These are phyloP conservation scores for Alternaria ethzedia DNA, from an alignment of 2,329 filamentous ascomycete species.

Conservation along the genomic window DNA sequence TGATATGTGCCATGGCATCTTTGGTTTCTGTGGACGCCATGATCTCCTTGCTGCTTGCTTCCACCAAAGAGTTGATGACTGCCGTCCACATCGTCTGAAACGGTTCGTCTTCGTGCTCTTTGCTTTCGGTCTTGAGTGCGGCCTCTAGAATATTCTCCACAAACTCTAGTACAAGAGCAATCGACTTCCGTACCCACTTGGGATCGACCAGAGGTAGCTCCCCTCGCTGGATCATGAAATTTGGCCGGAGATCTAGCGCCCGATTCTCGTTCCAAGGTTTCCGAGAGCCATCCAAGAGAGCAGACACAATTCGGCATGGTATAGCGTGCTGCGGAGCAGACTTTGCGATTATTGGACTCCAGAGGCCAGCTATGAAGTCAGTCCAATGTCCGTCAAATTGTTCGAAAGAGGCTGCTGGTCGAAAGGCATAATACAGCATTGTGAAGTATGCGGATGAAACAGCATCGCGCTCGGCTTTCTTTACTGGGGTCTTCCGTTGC, in stretches of 20 bases:
- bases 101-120: constrained; percentile 49
- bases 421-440: constrained; percentile 58
- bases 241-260: constrained; percentile 63
- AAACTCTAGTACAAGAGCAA: constrained; percentile 68
- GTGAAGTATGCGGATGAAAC: constrained; percentile 75
- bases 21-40: constrained; percentile 85
- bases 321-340: constrained; percentile 29
- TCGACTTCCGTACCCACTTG: constrained; percentile 83
- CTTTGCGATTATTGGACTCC: constrained; percentile 49
- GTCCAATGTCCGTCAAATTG: constrained; percentile 82
- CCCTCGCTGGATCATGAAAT: constrained; percentile 59
- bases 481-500: constrained; percentile 63
- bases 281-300: constrained; percentile 67
- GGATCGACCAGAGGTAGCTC: constrained; percentile 85
- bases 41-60: constrained; percentile 82
- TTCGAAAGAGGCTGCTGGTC: constrained; percentile 68
- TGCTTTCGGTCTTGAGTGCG: constrained; percentile 53
- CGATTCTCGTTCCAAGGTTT: constrained; percentile 78
- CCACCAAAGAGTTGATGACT: constrained; percentile 67
- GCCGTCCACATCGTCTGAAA: constrained; percentile 68
- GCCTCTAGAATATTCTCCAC: constrained; percentile 61
- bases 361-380: constrained; percentile 69
- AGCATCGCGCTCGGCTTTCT: constrained; percentile 66
- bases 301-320: constrained; percentile 70
- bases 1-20: constrained; percentile 74